Evolutionary conservation across 192 early-diverging fungal genomes (phyloP).

Genomic region (Helicostylum pulchrum): DNA sequence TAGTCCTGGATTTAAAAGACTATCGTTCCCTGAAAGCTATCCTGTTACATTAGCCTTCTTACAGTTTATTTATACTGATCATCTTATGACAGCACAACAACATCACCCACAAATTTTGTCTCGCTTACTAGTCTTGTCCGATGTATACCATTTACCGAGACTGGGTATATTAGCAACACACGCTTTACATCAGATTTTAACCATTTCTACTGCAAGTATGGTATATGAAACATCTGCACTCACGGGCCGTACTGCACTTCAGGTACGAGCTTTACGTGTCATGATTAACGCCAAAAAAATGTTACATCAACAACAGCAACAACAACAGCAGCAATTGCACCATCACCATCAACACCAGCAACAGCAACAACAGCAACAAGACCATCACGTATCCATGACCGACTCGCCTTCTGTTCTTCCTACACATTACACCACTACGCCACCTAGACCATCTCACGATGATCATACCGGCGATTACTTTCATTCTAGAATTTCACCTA

Average conservation of each 20-base stretch:
- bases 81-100: conserved; percentile 64
- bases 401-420: background rate
- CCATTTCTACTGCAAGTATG: conserved; percentile 59
- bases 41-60: conserved; percentile 57
- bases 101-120: conserved; percentile 65
- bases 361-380: background rate
- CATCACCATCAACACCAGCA: no score
- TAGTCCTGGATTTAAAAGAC: conserved; percentile 15
- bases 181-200: conserved; percentile 60
- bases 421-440: background rate
- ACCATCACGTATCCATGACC: background rate
- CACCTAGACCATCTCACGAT: no score
- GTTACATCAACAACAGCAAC: conserved; percentile 45
- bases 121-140: conserved; percentile 59
- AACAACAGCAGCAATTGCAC: conserved; percentile 6
- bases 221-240: conserved; percentile 65
- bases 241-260: conserved; percentile 59
- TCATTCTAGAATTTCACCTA: conserved; percentile 1
- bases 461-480: background rate
- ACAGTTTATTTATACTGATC: conserved; percentile 66
- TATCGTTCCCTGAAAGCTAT: conserved; percentile 43
- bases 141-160: conserved; percentile 57
- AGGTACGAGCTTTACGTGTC: conserved; percentile 51
- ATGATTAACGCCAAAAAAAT: conserved; percentile 56
- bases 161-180: conserved; percentile 54